Evolutionary conservation across 768 basidiomycete genomes (phyloP).

Genomic region (Clitopilus hobsonii): DNA sequence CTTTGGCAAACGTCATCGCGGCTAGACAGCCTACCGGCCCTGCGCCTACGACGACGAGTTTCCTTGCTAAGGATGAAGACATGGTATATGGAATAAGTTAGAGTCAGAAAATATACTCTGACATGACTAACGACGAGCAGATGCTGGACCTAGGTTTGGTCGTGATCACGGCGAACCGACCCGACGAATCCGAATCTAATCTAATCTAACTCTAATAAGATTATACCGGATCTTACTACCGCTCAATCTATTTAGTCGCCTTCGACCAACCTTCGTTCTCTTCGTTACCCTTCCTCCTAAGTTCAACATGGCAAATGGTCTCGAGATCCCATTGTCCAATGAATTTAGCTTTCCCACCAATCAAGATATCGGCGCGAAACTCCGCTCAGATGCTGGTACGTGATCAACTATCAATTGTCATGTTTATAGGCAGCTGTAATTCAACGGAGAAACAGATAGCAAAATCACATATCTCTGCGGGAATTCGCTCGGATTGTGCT

Average conservation of each 20-base stretch:
- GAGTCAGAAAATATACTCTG: not conserved
- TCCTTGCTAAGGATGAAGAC: constrained; percentile 22
- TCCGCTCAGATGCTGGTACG: constrained; percentile 34
- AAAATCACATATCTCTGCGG: constrained; percentile 87
- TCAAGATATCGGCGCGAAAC: constrained; percentile 38
- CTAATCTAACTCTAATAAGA: constrained; percentile 13
- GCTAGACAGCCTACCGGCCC: constrained; percentile 94
- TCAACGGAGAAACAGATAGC: constrained; percentile 28
- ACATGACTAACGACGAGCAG: not conserved
- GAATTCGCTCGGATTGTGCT: constrained; percentile 86
- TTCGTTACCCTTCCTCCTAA: not conserved
- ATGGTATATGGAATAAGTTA: constrained; percentile 6
- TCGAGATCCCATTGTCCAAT: constrained; percentile 35
- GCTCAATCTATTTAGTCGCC: not conserved
- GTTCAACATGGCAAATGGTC: constrained; percentile 9
- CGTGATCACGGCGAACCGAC: not conserved
- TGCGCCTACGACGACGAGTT: constrained; percentile 74
- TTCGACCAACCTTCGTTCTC: not conserved
- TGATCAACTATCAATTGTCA: not conserved
- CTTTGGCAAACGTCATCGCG: constrained; percentile 79
- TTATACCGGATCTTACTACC: not conserved
- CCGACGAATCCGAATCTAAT: constrained; percentile 9
- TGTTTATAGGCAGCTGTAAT: not conserved
- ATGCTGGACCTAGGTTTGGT: not conserved
- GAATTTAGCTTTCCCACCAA: constrained; percentile 60